Conservation (phyloP, 768 basidiomycete species). For the Paxillus ammoniavirescens region DNA sequence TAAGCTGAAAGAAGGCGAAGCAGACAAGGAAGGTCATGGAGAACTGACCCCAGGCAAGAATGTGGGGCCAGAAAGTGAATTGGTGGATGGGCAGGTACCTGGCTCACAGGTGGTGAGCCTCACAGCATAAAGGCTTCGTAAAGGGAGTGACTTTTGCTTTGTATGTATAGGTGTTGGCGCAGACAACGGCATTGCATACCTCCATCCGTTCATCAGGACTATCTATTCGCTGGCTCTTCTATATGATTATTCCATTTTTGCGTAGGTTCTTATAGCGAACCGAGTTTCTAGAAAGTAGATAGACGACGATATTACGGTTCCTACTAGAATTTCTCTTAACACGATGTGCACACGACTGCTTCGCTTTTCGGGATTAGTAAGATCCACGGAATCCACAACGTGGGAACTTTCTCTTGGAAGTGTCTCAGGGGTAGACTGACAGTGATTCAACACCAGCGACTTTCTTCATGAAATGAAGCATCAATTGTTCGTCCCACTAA, state of each 20-base stretch:
- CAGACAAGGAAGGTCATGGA: slow-evolving; percentile 33
- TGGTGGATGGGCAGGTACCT: slow-evolving; percentile 38
- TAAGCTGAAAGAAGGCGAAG: slow-evolving; percentile 47
- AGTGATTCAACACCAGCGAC: no score
- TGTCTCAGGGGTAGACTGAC: no score
- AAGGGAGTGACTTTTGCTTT: slow-evolving; percentile 29
- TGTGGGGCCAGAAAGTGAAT: slow-evolving; percentile 36
- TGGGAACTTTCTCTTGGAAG: not conserved
- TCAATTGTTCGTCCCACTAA: no score
- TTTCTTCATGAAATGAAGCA: no score
- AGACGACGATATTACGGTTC: slow-evolving; percentile 18
- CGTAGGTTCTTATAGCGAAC: slow-evolving; percentile 23
- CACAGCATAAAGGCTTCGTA: slow-evolving; percentile 26
- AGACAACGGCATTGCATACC: slow-evolving; percentile 24
- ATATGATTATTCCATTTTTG: slow-evolving; percentile 39
- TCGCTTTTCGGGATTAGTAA: slow-evolving; percentile 10
- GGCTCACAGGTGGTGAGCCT: slow-evolving; percentile 36
- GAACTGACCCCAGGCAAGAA: slow-evolving; percentile 35
- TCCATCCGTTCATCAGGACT: slow-evolving; percentile 19
- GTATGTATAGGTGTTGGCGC: slow-evolving; percentile 26
- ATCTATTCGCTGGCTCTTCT: slow-evolving; percentile 35
- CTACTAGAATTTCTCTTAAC: slow-evolving; percentile 12
- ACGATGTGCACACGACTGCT: slow-evolving; percentile 14
- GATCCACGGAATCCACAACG: slow-evolving; percentile 2
- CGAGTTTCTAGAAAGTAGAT: slow-evolving; percentile 27